Percentiles rank a stretch among this genome's conserved stretches.
Evolutionary conservation across 352 stramenopile genomes (phyloP).

Genomic region (Phytophthora sp.): DNA sequence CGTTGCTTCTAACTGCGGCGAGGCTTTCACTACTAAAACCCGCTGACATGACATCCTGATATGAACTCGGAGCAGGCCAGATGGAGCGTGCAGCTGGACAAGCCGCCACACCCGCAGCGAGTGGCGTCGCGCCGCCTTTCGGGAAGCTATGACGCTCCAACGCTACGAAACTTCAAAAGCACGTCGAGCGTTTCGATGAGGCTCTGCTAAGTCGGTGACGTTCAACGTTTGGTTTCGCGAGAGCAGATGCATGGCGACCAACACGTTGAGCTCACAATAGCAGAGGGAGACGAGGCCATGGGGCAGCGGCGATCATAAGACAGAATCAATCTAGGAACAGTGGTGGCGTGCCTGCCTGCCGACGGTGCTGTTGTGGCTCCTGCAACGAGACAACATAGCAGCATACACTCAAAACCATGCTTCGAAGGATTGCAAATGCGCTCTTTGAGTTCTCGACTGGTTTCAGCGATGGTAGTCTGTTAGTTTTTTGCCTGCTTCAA

Average conservation of each 20-base stretch:
- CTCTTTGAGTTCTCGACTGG: background rate
- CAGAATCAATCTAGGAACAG: background rate
- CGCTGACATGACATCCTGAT: constrained; percentile 17
- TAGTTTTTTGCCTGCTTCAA: background rate
- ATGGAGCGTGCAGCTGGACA: constrained; percentile 22
- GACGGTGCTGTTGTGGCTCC: background rate
- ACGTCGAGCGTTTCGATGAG: constrained; percentile 1
- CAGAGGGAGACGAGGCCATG: background rate
- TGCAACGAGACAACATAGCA: background rate
- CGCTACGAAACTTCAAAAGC: background rate
- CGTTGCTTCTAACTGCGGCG: background rate
- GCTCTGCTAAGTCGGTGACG: background rate
- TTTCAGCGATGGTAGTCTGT: too few species aligned
- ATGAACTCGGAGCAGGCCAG: constrained; percentile 15
- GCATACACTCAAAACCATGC: background rate
- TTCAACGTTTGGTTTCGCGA: too few species aligned
- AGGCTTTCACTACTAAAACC: constrained; percentile 2
- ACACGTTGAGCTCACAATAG: background rate
- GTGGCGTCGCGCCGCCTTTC: background rate
- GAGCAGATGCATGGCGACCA: too few species aligned
- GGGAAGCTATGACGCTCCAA: background rate
- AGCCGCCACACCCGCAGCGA: constrained; percentile 2
- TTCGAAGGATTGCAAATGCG: background rate
- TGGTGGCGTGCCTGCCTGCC: too few species aligned
- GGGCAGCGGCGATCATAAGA: background rate